A percentile compares a stretch with the other conserved stretches of the same genome.
Evolutionary conservation across 805 yeast genomes (phyloP).

Genomic region (Candida alai): DNA sequence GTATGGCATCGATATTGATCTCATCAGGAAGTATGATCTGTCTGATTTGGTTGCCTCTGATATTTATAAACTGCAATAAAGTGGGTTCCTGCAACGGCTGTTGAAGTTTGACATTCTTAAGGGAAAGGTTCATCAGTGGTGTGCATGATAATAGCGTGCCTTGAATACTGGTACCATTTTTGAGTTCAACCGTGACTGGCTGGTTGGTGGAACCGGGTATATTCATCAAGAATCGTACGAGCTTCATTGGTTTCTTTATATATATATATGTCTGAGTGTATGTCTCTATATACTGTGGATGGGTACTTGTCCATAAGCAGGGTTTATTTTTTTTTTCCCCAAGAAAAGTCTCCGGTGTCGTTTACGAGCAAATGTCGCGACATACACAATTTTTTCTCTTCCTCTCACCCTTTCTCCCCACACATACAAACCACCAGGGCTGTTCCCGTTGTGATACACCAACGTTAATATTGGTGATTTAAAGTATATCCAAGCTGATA

Average conservation of each 20-base stretch:
- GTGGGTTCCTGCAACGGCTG: slow-evolving; percentile 67
- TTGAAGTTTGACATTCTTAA: slow-evolving; percentile 78
- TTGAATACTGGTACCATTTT: slow-evolving; percentile 82
- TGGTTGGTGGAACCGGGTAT: slow-evolving; percentile 62
- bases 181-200: slow-evolving; percentile 84
- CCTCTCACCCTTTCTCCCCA: no score
- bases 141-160: slow-evolving; percentile 84
- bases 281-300: no score
- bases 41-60: slow-evolving; percentile 87
- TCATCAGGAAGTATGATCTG: slow-evolving; percentile 83
- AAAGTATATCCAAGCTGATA: no score
- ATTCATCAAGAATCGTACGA: slow-evolving; percentile 78
- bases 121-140: slow-evolving; percentile 85
- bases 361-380: no score
- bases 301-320: no score
- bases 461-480: no score
- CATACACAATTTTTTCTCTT: no score
- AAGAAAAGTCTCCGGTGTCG: no score
- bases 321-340: no score
- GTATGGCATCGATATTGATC: slow-evolving; percentile 62
- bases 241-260: slow-evolving; percentile 42
- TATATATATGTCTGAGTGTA: neutral
- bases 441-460: no score
- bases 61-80: slow-evolving; percentile 69
- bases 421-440: no score